Conservation (phyloP, 2,329 filamentous ascomycete genomes). For the Aureobasidium sp. region DNA sequence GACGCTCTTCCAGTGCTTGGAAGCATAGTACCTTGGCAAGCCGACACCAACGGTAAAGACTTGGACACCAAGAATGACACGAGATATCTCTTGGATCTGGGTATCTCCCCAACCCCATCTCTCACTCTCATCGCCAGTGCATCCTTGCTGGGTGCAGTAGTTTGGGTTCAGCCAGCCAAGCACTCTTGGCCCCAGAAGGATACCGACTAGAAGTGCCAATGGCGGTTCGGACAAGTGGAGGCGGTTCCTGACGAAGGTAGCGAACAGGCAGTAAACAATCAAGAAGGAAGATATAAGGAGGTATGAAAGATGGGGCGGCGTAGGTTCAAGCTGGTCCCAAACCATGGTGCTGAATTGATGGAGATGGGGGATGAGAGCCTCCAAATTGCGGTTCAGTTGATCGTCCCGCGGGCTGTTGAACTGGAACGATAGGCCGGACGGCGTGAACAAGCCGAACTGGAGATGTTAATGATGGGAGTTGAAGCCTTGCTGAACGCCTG, state of each 20-base stretch:
- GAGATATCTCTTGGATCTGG: conserved; percentile 35
- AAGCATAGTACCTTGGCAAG: conserved; percentile 40
- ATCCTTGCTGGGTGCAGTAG: conserved; percentile 29
- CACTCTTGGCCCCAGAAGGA: conserved; percentile 37
- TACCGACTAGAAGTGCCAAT: conserved; percentile 40
- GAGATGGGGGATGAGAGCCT: not conserved
- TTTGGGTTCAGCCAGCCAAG: conserved; percentile 36
- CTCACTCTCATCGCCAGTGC: conserved; percentile 16
- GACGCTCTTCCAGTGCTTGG: conserved; percentile 46
- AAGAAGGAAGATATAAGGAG: conserved; percentile 40
- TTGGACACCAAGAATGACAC: conserved; percentile 42
- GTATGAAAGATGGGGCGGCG: conserved; percentile 40
- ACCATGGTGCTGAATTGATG: conserved; percentile 22
- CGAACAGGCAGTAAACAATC: conserved; percentile 41
- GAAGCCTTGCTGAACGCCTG: not conserved
- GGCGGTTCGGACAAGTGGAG: conserved; percentile 45
- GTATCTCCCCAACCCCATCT: conserved; percentile 40
- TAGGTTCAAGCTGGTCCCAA: conserved; percentile 42
- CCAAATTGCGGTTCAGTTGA: conserved; percentile 10
- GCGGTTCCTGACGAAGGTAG: conserved; percentile 40
- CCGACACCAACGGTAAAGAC: conserved; percentile 33
- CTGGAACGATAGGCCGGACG: conserved; percentile 1
- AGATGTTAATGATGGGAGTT: not conserved
- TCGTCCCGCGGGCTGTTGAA: conserved; percentile 2
- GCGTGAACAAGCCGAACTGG: not conserved